Evolutionary conservation across 2,329 filamentous ascomycete species (phyloP).

Genomic region (Aspergillus sergii): DNA sequence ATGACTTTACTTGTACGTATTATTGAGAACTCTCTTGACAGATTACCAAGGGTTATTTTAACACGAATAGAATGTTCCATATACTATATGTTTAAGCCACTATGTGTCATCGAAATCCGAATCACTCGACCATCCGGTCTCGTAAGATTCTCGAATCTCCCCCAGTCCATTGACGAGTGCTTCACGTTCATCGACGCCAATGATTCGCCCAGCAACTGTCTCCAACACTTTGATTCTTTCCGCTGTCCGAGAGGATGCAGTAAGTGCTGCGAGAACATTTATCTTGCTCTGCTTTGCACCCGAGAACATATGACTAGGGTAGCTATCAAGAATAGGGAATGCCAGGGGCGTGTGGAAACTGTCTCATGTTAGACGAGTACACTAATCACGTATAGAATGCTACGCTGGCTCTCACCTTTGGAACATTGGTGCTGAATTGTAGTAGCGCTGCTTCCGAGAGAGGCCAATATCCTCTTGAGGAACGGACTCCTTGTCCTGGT

Average conservation of each 20-base stretch:
- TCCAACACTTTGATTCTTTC: slow-evolving; percentile 68
- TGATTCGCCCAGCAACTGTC: slow-evolving; percentile 61
- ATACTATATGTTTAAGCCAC: not conserved
- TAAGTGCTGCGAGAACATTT: slow-evolving; percentile 60
- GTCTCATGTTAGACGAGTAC: slow-evolving; percentile 10
- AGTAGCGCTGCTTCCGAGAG: slow-evolving; percentile 33
- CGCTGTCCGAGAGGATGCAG: slow-evolving; percentile 74
- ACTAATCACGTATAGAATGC: not conserved
- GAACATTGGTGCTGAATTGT: slow-evolving; percentile 37
- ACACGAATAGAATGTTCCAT: not conserved
- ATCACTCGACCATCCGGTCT: slow-evolving; percentile 82
- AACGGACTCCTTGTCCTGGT: slow-evolving; percentile 14
- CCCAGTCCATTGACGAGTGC: slow-evolving; percentile 77
- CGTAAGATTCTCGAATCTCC: slow-evolving; percentile 83
- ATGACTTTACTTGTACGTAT: not conserved
- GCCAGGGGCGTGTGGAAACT: slow-evolving; percentile 52
- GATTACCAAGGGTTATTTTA: not conserved
- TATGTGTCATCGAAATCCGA: slow-evolving; percentile 48
- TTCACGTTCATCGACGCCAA: slow-evolving; percentile 80
- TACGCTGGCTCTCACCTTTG: slow-evolving; percentile 29
- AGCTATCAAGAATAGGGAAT: slow-evolving; percentile 82
- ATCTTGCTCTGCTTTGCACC: slow-evolving; percentile 49
- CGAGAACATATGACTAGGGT: slow-evolving; percentile 71
- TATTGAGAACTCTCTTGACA: not conserved
- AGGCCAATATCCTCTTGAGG: slow-evolving; percentile 28